Evolutionary conservation across 2,329 filamentous ascomycete genomes (phyloP), one percentile per base, ranked within the genome.

Genomic region (Fusarium ambrosium): DNA sequence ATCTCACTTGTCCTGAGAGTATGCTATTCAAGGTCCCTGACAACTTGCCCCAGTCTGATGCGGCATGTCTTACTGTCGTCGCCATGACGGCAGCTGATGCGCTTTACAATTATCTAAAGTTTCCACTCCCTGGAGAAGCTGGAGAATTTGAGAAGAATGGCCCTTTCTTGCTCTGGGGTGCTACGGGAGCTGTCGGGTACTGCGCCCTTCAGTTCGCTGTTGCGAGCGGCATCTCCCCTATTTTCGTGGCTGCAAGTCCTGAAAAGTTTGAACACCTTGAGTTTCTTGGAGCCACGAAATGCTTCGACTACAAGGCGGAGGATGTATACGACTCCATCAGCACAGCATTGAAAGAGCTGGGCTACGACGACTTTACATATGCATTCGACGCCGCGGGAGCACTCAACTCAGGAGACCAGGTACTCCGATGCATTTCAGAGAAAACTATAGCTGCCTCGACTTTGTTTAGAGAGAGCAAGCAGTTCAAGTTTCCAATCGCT

Each of bases 11-110:
- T 4, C 64, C 64, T 3, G 58, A 62, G 20, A 55, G 11, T 24
- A 67, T 62, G 58, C 22, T 51, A 2, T 67, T 43, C 59, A 56
- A 29, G 22, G 58, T 67, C 20, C 64, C 64, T 18, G 18, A 14
- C 16, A 55, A 67, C 16, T 32, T 67, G 16, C 64, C 64, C 4
- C 37, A 56, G 14, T 27, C 36, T n/a, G 45, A 67, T 36, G 64
- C 64, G 6, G 64, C 59, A 2, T 59, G 37, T 16, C 45, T 67
- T 11, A 39, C 64, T 10, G 59, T 63, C 6, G 64, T 67, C n/a
- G 34, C 43, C 24, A 62, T 62, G 64, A 67, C 64, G 14, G 64
- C 64, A 5, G 59, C 58, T 6, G 64, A 67, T 37, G 45, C 58
- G 4, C 10, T 67, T 6, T 63, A 55, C 16, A 67, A 58, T 18